These are phyloP conservation scores for Platismatia glauca DNA, from an alignment of 495 filamentous ascomycete genomes.

Conservation along the genomic window DNA sequence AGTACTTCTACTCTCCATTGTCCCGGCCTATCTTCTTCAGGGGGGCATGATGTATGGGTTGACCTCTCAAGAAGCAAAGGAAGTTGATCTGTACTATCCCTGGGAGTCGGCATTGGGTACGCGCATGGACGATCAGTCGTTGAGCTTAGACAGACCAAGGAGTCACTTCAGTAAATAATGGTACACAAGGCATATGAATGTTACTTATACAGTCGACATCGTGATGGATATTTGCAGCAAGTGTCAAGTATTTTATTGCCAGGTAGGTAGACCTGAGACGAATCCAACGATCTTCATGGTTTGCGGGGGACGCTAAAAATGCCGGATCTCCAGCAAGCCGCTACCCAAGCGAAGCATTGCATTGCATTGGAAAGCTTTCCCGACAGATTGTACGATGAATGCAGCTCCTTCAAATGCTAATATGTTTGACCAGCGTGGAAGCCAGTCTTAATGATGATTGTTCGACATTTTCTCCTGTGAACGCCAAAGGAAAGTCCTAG, in stretches of 20 bases:
- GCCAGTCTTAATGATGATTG: neutral
- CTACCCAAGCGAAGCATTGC: neutral
- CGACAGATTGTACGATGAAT: neutral
- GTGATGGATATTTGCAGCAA: neutral
- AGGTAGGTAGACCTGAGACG: neutral
- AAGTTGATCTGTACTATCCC: constrained; percentile 38
- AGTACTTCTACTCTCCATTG: constrained; percentile 33
- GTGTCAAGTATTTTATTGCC: too few species aligned
- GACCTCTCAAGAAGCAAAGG: constrained; percentile 38
- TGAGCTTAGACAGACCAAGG: neutral
- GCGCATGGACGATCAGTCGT: constrained; percentile 4
- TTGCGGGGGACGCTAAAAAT: constrained; percentile 11
- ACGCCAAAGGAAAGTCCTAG: neutral
- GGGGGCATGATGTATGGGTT: constrained; percentile 49
- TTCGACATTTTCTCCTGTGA: neutral
- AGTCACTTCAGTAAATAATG: constrained; percentile 1
- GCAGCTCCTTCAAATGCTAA: neutral
- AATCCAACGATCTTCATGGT: neutral
- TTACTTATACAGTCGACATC: constrained; percentile 12
- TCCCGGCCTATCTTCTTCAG: constrained; percentile 40
- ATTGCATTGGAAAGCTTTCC: neutral
- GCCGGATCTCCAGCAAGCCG: neutral
- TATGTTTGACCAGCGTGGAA: neutral
- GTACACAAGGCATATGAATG: neutral
- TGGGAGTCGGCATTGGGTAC: constrained; percentile 53